Evolutionary conservation across 2,329 filamentous ascomycete genomes (phyloP).

Genomic region (Nothophaeocryptopus gaeumannii): DNA sequence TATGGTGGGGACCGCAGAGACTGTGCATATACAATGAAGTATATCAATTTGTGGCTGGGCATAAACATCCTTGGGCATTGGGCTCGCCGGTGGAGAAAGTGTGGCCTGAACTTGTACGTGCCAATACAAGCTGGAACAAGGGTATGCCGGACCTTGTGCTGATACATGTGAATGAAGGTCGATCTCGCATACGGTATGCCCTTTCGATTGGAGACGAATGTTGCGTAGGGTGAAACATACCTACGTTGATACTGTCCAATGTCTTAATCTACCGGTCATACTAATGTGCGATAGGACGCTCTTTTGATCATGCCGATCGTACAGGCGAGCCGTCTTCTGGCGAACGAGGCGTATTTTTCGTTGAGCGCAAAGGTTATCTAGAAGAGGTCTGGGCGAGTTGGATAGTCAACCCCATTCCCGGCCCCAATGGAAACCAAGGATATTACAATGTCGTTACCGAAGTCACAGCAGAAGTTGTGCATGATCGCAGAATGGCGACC

Average conservation of each 20-base stretch:
- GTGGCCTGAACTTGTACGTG: constrained; percentile 17
- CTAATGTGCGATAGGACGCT: too few relatives aligned
- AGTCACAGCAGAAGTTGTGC: constrained; percentile 13
- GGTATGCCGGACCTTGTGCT: not conserved
- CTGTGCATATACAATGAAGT: constrained; percentile 39
- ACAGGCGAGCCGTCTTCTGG: constrained; percentile 12
- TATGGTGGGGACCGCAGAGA: constrained; percentile 30
- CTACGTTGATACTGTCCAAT: not conserved
- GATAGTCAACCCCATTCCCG: constrained; percentile 11
- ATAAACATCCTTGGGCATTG: constrained; percentile 25
- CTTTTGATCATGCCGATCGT: constrained; percentile 11
- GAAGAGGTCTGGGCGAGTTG: constrained; percentile 18
- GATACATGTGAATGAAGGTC: not conserved
- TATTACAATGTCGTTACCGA: constrained; percentile 15
- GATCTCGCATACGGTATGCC: too few relatives aligned
- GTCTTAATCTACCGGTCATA: too few relatives aligned
- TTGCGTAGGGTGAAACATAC: too few relatives aligned
- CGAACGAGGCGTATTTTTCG: constrained; percentile 16
- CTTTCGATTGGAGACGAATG: too few relatives aligned
- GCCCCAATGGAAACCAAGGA: constrained; percentile 5
- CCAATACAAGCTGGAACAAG: not conserved
- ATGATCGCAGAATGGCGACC: constrained; percentile 16
- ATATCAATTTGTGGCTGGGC: constrained; percentile 34
- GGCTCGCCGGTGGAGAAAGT: constrained; percentile 17
- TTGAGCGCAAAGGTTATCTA: constrained; percentile 12